These are phyloP conservation scores for Candida taoyuanica DNA, from an alignment of 805 yeast species.

Conservation along the genomic window DNA sequence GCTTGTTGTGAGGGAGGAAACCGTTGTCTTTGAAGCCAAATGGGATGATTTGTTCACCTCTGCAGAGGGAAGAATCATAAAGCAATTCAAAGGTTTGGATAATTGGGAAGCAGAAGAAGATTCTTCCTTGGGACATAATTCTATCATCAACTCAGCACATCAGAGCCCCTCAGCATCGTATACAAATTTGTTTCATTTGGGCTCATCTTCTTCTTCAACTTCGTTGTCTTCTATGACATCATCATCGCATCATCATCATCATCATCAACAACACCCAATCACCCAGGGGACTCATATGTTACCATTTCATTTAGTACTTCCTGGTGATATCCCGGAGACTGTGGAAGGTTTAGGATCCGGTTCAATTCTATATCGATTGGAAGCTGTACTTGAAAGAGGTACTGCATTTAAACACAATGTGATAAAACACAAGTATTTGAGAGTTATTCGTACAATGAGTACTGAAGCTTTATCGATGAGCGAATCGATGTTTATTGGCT, in stretches of 20 bases:
- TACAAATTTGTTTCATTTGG: constrained; percentile 7
- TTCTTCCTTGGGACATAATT: constrained; percentile 5
- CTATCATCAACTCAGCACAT: constrained; percentile 1
- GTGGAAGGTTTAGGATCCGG: constrained; percentile 87
- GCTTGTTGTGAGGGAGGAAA: constrained; percentile 42
- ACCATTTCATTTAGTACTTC: constrained; percentile 75
- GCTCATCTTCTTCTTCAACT: constrained; percentile 5
- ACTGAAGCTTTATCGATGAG: constrained; percentile 65
- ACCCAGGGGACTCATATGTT: constrained; percentile 74
- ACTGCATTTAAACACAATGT: constrained; percentile 41
- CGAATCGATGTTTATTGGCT: constrained; percentile 85
- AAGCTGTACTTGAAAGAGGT: constrained; percentile 65
- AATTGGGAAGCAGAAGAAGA: not conserved
- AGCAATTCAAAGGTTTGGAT: constrained; percentile 3
- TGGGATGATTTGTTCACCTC: constrained; percentile 56
- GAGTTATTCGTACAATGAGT: constrained; percentile 77
- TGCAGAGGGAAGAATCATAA: constrained; percentile 25
- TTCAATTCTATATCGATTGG: constrained; percentile 62
- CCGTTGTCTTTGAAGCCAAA: constrained; percentile 57
- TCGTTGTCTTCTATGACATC: constrained; percentile 10
- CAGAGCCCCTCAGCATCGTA: constrained; percentile 7
- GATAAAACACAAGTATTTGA: constrained; percentile 50
- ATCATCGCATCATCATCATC: no score
- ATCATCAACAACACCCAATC: constrained; percentile 28
- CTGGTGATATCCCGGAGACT: constrained; percentile 75